Conservation (phyloP, 2,329 filamentous ascomycete species). For the Mycogone perniciosa region DNA sequence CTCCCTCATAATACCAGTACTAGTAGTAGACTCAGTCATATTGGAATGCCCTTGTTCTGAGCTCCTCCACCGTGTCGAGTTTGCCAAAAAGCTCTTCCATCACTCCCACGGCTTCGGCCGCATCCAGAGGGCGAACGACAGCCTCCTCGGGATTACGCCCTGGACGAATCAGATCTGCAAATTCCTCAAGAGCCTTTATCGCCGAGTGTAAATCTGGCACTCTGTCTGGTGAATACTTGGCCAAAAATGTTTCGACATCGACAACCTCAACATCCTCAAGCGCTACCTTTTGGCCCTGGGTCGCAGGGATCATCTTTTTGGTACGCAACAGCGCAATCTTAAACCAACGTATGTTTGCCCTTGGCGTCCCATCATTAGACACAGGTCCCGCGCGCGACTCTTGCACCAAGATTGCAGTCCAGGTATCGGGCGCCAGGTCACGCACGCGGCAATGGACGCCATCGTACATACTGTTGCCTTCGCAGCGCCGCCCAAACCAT, state of each 20-base stretch:
- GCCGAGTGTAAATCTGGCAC: background rate
- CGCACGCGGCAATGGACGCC: background rate
- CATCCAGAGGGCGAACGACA: background rate
- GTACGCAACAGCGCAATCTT: constrained; percentile 2
- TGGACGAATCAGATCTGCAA: background rate
- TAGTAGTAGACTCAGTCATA: too few species aligned
- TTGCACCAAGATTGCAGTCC: constrained; percentile 1
- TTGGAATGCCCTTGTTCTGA: too few species aligned
- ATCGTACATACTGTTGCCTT: background rate
- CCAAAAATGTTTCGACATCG: background rate
- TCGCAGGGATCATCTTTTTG: background rate
- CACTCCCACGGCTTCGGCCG: background rate
- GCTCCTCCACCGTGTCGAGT: too few species aligned
- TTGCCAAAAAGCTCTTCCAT: background rate
- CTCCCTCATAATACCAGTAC: too few species aligned
- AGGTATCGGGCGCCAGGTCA: background rate
- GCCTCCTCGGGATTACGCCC: background rate
- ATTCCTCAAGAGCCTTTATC: background rate
- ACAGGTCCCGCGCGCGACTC: background rate
- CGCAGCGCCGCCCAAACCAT: background rate
- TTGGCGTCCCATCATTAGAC: background rate
- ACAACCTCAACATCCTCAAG: background rate
- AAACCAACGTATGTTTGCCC: background rate
- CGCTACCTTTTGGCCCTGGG: background rate
- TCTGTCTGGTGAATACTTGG: background rate